Evolutionary conservation across 2,329 filamentous ascomycete genomes (phyloP), one percentile per base, ranked within the genome.

Genomic region (Epichloe amarillans): DNA sequence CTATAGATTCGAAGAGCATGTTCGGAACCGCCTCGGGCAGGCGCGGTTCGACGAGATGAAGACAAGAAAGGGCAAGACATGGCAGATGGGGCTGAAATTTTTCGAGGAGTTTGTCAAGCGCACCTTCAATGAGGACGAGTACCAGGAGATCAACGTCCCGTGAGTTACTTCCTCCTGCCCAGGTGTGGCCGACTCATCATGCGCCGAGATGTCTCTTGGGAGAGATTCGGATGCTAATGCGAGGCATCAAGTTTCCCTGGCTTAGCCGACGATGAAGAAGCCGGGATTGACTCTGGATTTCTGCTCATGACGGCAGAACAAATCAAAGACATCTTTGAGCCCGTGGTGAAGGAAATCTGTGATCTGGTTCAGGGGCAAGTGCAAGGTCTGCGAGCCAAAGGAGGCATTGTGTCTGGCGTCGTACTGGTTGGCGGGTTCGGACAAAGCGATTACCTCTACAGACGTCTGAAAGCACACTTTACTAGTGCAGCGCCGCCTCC

Each of bases 51-150:
- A 83, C 33, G 79, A 82, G 66, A 88, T 91, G 83, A 85, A 86
- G 62, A 65, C 78, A 49, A 86, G 86, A 67, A 88, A 88, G 65
- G 77, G 77, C 3, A 88, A 86, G 66, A 87, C 83, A 1, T 90
- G 86, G 84, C 85, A 84, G 63, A 83, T 83, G 80, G 86, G 82
- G 2, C 70, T 90, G 47, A 77, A 80, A 50, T 89, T 88, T 91
- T 88, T 64, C 5, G 86, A 91, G 60, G 85, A 90, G 61, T 89
- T 88, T 62, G 85, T 91, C 14, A 91, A 91, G 67, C 77, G 86
- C 14, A 89, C 88, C 60, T 91, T 90, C 62, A 84, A 86, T 61
- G 83, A 86, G 59, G 84, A 88, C 45, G 85, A 88, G 60, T 79
- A 86, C 55, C 75, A 82, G 47, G 86, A 90, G 62, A 79, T 89